phyloP scores from a whole-genome alignment of 192 early-diverging fungal species.

The Coemansia sp. region DNA sequence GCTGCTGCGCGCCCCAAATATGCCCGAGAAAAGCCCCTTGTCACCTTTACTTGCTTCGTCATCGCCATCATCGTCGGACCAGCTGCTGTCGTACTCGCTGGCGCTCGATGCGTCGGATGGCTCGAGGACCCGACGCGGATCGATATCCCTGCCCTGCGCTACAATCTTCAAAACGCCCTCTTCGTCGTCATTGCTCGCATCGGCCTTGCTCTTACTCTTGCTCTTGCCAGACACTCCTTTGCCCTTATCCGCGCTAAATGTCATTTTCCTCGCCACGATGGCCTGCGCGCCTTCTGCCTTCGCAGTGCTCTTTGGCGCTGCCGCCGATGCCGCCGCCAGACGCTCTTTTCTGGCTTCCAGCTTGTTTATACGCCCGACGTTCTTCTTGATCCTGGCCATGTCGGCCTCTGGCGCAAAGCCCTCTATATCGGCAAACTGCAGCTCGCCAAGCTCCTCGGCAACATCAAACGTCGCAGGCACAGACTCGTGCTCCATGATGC shows the following conservation, averaged over 20 bases:
- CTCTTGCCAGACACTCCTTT: neutral
- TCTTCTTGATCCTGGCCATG: slow-evolving; percentile 21
- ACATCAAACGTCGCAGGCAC: slow-evolving; percentile 10
- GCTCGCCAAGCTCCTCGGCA: slow-evolving; percentile 15
- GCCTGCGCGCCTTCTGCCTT: neutral
- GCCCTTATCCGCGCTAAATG: neutral
- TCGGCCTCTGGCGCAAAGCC: slow-evolving; percentile 42
- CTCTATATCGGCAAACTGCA: slow-evolving; percentile 51
- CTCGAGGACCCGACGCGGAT: slow-evolving; percentile 3
- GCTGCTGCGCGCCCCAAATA: slow-evolving; percentile 16
- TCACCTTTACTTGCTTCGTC: slow-evolving; percentile 7
- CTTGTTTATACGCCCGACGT: slow-evolving; percentile 9
- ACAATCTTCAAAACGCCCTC: neutral
- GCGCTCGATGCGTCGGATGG: slow-evolving; percentile 5
- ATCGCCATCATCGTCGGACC: neutral
- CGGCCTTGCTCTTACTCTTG: neutral
- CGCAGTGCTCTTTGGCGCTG: neutral
- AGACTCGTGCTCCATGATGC: slow-evolving; percentile 32
- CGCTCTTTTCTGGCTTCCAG: neutral
- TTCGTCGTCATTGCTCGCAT: neutral
- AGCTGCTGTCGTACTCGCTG: neutral
- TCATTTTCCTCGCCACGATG: neutral
- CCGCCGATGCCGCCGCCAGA: neutral
- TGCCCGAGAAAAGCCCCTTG: slow-evolving; percentile 22
- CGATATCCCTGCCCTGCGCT: neutral